A percentile compares a stretch with the other conserved stretches of the same genome.
These are phyloP conservation scores for Suillus spraguei DNA, from an alignment of 768 basidiomycete species.

Conservation along the genomic window DNA sequence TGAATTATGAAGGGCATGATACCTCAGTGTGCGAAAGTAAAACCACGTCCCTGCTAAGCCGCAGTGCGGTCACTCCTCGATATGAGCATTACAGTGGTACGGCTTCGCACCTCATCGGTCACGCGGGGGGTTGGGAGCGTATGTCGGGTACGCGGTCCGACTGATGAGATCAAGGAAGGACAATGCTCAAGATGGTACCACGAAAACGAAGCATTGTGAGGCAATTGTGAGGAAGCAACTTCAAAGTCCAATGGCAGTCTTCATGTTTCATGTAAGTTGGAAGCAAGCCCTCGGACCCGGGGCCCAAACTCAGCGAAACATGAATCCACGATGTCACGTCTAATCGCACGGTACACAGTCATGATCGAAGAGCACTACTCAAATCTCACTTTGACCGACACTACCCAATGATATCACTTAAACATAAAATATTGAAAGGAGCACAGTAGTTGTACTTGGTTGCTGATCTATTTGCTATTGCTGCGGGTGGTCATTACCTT, in stretches of 20 bases:
- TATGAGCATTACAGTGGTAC: background rate
- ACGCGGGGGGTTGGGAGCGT: background rate
- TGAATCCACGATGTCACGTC: background rate
- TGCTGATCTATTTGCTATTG: constrained; percentile 1
- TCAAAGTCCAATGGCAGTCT: constrained; percentile 4
- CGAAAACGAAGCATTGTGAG: background rate
- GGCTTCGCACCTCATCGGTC: background rate
- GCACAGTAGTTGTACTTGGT: background rate
- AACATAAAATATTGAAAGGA: background rate
- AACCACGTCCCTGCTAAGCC: background rate
- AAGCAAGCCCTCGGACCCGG: constrained; percentile 7
- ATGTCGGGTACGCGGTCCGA: background rate
- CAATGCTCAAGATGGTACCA: background rate
- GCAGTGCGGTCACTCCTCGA: background rate
- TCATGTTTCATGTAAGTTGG: constrained; percentile 1
- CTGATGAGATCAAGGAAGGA: background rate
- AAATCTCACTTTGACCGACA: background rate
- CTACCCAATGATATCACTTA: background rate
- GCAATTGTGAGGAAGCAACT: background rate
- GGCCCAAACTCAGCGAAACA: constrained; percentile 5
- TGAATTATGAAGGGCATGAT: background rate
- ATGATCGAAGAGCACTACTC: background rate
- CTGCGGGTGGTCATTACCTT: background rate
- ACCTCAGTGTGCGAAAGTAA: constrained; percentile 5
- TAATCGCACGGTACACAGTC: background rate